Base-by-base conservation (phyloP, 768 basidiomycete genomes). In the Lactifluus piperatus region DNA sequence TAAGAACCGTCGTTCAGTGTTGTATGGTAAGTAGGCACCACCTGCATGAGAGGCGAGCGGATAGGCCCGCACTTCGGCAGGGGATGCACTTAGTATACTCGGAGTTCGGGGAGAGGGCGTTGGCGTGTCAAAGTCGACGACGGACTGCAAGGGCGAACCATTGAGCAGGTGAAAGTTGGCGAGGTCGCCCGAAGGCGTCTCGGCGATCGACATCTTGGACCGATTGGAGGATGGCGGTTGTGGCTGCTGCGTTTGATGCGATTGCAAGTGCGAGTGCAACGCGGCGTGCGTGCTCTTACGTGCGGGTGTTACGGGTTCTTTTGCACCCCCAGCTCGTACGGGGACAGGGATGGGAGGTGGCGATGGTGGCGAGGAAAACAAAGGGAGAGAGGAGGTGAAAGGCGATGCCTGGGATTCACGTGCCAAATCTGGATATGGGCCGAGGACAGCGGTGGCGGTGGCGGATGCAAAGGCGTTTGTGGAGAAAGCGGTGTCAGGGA, bases 171-270 rank as follows among this genome's bases (percentile, higher is more conserved):
- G 57, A 36, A 65, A 65, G 58, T 65, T 60, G 39, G 64, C 53
- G 16, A 65, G 64, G 16, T 65, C 64, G 29, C 64, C 64, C 24
- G 64, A 65, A 22, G 64, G 64, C 29, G 64, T 65, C 58, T 65
- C 64, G n/a, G 64, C 64, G n/a, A 57, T 32, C 29, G 62, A 59
- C 34, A 20, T 39, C 27, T 62, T 63, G 32, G 64, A 63, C 36
- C 57, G 57, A 14, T 22, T 26, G 20, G 62, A 56, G 22, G 62
- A 56, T 4, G 62, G 63, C 18, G 36, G 51, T 2, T 41, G 51
- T 37, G 5, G n/a, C 16, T 22, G 48, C 39, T 22, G 48, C 39
- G 9, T 22, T n/a, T 44, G 53, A 22, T 27, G 51, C 10, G 43
- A 34, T 8, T 51, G 47, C 14, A 11, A 26, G 10, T 34, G 46